These are phyloP conservation scores for Neurospora sp. DNA, from an alignment of 495 filamentous ascomycete genomes.

Conservation along the genomic window DNA sequence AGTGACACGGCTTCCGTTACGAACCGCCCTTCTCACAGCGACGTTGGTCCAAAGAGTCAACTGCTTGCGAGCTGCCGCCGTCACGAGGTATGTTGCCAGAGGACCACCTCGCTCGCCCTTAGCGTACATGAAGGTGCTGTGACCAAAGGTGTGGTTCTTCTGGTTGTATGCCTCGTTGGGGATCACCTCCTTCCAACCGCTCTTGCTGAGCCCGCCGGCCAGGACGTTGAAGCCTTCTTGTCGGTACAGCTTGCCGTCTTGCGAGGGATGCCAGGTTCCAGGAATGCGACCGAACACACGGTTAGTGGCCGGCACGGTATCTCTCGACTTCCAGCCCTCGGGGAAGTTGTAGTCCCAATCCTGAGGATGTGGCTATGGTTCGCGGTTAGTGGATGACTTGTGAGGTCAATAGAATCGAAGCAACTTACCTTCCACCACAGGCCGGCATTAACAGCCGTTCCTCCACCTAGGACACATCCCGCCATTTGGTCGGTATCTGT, in stretches of 20 bases:
- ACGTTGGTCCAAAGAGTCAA: slow-evolving; percentile 57
- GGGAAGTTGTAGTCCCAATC: slow-evolving; percentile 76
- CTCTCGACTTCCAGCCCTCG: slow-evolving; percentile 56
- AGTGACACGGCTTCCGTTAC: slow-evolving; percentile 48
- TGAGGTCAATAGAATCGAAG: neutral
- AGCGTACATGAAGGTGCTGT: slow-evolving; percentile 60
- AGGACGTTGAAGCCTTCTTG: slow-evolving; percentile 56
- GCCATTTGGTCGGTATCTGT: slow-evolving; percentile 61
- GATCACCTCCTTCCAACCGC: slow-evolving; percentile 52
- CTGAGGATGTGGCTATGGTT: slow-evolving; percentile 23
- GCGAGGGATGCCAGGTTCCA: slow-evolving; percentile 55
- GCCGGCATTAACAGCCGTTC: slow-evolving; percentile 60
- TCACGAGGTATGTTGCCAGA: slow-evolving; percentile 61
- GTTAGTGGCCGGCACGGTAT: slow-evolving; percentile 47
- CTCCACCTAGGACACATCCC: slow-evolving; percentile 67
- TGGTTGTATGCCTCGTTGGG: slow-evolving; percentile 48
- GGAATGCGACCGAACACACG: slow-evolving; percentile 60
- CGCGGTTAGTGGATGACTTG: neutral
- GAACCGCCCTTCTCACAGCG: slow-evolving; percentile 53
- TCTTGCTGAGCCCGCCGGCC: slow-evolving; percentile 40
- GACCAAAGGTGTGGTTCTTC: slow-evolving; percentile 58
- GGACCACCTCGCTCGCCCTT: slow-evolving; percentile 61
- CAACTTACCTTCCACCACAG: slow-evolving; percentile 40
- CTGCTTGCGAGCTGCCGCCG: slow-evolving; percentile 47
- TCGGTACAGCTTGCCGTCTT: slow-evolving; percentile 58